A percentile compares a stretch with the other conserved stretches of the same genome.
Conservation (phyloP, 192 early-diverging fungal genomes). For the Rhizoclosmatium globosum region DNA sequence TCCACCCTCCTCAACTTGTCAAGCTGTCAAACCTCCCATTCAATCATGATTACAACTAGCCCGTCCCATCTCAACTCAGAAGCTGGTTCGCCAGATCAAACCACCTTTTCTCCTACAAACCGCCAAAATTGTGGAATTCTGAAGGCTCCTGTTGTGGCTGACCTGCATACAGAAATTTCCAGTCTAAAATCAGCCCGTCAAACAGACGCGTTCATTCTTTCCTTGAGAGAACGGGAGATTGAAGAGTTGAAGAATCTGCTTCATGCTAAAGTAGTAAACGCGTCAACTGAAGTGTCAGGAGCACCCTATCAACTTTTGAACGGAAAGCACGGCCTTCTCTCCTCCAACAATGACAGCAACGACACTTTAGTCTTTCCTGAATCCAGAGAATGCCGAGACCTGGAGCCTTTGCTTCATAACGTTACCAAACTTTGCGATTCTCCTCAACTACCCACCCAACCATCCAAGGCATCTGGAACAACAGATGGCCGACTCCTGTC, state of each 20-base stretch:
- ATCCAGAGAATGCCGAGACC: not conserved
- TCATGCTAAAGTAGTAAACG: not conserved
- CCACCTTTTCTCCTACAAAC: not conserved
- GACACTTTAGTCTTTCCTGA: constrained; percentile 26
- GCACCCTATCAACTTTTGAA: not conserved
- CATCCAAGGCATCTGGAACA: not conserved
- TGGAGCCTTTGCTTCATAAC: not conserved
- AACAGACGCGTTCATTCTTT: constrained; percentile 44
- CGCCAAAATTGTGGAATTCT: not conserved
- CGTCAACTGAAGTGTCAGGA: not conserved
- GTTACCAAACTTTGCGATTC: constrained; percentile 33
- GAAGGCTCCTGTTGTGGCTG: not conserved
- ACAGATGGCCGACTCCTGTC: not conserved
- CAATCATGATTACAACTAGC: constrained; percentile 28
- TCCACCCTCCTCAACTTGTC: too few species aligned
- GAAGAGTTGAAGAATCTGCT: constrained; percentile 42
- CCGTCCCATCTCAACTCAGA: not conserved
- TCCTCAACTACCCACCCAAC: not conserved
- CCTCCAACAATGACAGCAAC: constrained; percentile 26
- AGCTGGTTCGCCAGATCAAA: not conserved
- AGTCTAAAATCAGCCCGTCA: constrained; percentile 40
- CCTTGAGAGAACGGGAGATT: constrained; percentile 49
- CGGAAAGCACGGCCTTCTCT: not conserved
- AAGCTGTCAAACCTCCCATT: too few species aligned
- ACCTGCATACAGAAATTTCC: constrained; percentile 42